Conservation (phyloP, 176 grass and related monocot genomes). For the Typha latifolia region DNA sequence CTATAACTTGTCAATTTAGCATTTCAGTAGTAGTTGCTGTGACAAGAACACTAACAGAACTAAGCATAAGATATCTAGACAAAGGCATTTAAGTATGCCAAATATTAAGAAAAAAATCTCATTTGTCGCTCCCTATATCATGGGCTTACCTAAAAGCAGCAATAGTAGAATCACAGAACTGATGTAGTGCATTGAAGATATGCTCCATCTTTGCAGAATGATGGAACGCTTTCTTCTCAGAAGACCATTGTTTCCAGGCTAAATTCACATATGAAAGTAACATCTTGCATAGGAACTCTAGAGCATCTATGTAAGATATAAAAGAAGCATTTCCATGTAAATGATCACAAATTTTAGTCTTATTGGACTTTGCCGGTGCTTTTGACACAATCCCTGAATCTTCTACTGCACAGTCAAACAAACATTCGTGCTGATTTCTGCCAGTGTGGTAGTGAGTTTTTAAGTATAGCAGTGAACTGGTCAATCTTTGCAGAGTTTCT, state of each 20-base stretch:
- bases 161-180: constrained; percentile 48
- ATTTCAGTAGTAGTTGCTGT: constrained; percentile 16
- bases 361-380: constrained; percentile 12
- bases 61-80: too few species aligned
- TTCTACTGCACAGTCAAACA: constrained; percentile 15
- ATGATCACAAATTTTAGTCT: constrained; percentile 3
- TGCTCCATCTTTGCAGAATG: constrained; percentile 26
- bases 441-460: constrained; percentile 23
- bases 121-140: neutral
- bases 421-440: neutral
- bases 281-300: constrained; percentile 63
- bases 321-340: constrained; percentile 30
- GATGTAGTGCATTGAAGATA: constrained; percentile 34
- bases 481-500: constrained; percentile 31
- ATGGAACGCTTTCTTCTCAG: constrained; percentile 27
- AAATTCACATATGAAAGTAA: constrained; percentile 33
- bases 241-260: constrained; percentile 40
- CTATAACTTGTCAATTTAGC: neutral
- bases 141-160: constrained; percentile 38
- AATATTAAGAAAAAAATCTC: too few species aligned
- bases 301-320: constrained; percentile 55
- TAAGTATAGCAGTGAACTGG: constrained; percentile 24
- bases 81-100: too few species aligned
- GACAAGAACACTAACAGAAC: constrained; percentile 3
- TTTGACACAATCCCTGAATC: constrained; percentile 10